These are phyloP conservation scores for Turnera subulata DNA, from an alignment of 345 rosid species.

Conservation along the genomic window DNA sequence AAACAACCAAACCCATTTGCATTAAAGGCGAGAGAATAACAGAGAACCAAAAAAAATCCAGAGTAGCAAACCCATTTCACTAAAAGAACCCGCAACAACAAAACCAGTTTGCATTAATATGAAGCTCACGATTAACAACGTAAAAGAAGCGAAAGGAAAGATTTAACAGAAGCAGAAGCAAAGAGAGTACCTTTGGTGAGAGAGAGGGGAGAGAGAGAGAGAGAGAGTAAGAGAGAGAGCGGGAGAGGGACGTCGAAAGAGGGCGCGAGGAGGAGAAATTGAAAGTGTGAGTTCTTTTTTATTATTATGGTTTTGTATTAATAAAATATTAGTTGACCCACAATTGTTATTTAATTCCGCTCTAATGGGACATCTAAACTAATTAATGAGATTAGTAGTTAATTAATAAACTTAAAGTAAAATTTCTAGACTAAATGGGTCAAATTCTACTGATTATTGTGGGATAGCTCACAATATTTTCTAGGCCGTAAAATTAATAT, in stretches of 20 bases:
- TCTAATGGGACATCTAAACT: too few relatives aligned
- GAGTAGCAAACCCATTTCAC: not conserved
- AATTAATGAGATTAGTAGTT: too few relatives aligned
- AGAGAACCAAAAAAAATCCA: not conserved
- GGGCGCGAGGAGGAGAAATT: not conserved
- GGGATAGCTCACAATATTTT: too few relatives aligned
- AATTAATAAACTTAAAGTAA: too few relatives aligned
- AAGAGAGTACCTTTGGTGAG: conserved; percentile 6
- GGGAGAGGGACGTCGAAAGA: not conserved
- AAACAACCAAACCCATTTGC: not conserved
- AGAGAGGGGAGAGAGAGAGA: not conserved
- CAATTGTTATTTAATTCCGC: too few relatives aligned
- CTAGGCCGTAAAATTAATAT: too few relatives aligned
- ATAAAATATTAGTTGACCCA: too few relatives aligned
- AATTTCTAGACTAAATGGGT: too few relatives aligned
- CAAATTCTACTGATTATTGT: too few relatives aligned
- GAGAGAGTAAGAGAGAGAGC: not conserved
- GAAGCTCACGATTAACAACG: not conserved
- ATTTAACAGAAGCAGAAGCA: not conserved
- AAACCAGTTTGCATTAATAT: not conserved
- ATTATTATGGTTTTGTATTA: too few relatives aligned
- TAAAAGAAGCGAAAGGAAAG: not conserved
- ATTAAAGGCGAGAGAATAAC: not conserved
- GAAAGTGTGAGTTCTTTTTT: too few relatives aligned
- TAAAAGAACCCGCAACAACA: not conserved